Percentiles rank a stretch among this genome's conserved stretches.
Conservation (phyloP, 768 basidiomycete species). For the Mycena galopus region DNA sequence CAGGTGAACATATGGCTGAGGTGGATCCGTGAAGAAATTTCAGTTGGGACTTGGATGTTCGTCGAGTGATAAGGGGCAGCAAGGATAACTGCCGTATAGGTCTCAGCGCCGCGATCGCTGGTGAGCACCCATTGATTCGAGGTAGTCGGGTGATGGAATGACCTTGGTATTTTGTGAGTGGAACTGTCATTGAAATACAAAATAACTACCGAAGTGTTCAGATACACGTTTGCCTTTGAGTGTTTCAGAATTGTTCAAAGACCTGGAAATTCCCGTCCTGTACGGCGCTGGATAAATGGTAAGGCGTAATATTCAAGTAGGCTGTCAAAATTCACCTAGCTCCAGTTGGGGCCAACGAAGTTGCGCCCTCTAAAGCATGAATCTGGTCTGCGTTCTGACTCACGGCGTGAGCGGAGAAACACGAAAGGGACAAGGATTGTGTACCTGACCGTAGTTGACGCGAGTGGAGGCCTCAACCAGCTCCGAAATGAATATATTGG, state of each 20-base stretch:
- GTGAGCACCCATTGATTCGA: slow-evolving; percentile 67
- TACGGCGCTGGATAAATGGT: slow-evolving; percentile 54
- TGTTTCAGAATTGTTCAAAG: slow-evolving; percentile 84
- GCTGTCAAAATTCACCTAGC: slow-evolving; percentile 51
- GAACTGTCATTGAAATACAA: background rate
- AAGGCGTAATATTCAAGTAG: background rate
- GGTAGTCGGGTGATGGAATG: slow-evolving; percentile 59
- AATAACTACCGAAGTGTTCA: slow-evolving; percentile 74
- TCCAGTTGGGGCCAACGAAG: slow-evolving; percentile 78
- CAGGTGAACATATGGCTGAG: slow-evolving; percentile 84
- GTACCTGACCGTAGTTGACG: slow-evolving; percentile 87
- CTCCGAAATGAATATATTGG: slow-evolving; percentile 73
- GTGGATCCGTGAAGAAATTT: slow-evolving; percentile 68
- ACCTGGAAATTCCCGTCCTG: slow-evolving; percentile 87
- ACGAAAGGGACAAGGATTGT: background rate
- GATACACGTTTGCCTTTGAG: slow-evolving; percentile 76
- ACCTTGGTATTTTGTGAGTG: slow-evolving; percentile 55
- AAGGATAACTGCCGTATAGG: slow-evolving; percentile 84
- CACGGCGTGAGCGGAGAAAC: background rate
- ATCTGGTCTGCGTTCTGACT: slow-evolving; percentile 74
- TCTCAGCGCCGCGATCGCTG: slow-evolving; percentile 58
- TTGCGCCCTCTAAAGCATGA: slow-evolving; percentile 81
- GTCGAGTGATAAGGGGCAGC: slow-evolving; percentile 89
- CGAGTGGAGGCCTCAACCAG: slow-evolving; percentile 85
- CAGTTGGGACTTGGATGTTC: slow-evolving; percentile 63